Percentiles rank a stretch among this genome's conserved stretches.
Conservation (phyloP, 495 filamentous ascomycete species). For the Penicillium pulvis region DNA sequence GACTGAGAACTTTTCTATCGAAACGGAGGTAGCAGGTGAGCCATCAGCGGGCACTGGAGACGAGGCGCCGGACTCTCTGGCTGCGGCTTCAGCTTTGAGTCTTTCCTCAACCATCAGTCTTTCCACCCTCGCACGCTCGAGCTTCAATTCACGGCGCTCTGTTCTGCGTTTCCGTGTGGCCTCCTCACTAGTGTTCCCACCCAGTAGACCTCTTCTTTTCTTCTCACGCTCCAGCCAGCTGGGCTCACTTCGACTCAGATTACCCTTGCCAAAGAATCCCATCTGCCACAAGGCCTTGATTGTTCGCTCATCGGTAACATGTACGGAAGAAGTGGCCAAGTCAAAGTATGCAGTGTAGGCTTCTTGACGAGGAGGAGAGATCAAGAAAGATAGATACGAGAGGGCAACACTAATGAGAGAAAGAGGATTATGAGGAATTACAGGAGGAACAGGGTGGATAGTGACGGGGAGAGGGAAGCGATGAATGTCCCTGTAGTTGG, state of each 20-base stretch:
- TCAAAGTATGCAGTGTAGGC: constrained; percentile 77
- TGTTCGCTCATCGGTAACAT: constrained; percentile 74
- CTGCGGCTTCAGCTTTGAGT: constrained; percentile 60
- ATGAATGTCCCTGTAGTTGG: constrained; percentile 72
- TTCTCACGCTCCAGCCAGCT: constrained; percentile 87
- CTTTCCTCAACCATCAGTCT: constrained; percentile 76
- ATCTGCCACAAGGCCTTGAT: constrained; percentile 88
- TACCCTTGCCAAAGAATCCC: constrained; percentile 96
- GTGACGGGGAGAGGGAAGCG: constrained; percentile 75
- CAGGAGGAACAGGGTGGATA: constrained; percentile 77
- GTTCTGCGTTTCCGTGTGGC: constrained; percentile 73
- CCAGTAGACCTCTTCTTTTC: constrained; percentile 62
- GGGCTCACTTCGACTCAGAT: constrained; percentile 87
- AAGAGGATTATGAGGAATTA: constrained; percentile 91
- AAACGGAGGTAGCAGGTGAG: constrained; percentile 20
- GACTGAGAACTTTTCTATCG: constrained; percentile 43
- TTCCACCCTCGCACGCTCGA: constrained; percentile 84
- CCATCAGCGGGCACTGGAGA: constrained; percentile 18
- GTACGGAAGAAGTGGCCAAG: constrained; percentile 74
- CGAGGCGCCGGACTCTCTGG: constrained; percentile 28
- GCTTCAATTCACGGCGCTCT: constrained; percentile 81
- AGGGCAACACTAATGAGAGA: constrained; percentile 79
- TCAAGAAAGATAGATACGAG: constrained; percentile 70
- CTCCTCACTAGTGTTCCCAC: constrained; percentile 72
- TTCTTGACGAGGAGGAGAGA: constrained; percentile 71